phyloP scores from a whole-genome alignment of 345 rosid genomes.

The Microthlaspi erraticum region DNA sequence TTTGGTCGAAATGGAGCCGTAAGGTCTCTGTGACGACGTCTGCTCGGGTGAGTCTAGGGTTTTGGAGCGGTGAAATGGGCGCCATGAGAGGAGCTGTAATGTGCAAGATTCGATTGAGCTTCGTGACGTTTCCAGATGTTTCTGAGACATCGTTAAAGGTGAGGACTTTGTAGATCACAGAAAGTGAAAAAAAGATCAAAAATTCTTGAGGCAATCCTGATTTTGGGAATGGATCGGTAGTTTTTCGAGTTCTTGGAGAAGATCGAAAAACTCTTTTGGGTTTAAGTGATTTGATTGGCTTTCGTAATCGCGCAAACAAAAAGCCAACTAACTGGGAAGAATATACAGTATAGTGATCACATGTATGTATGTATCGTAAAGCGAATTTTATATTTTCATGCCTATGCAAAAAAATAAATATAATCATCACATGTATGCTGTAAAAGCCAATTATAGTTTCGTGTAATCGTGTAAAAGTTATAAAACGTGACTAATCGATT shows the following conservation, averaged over 20 bases:
- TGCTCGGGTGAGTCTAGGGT: conserved; percentile 52
- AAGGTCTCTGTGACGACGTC: conserved; percentile 44
- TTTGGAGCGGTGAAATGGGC: conserved; percentile 69
- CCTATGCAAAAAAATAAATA: too few relatives aligned
- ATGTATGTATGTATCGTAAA: not conserved
- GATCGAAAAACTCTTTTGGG: conserved; percentile 15
- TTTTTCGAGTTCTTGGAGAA: not conserved
- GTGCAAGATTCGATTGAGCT: conserved; percentile 80
- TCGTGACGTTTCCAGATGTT: conserved; percentile 52
- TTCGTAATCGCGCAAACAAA: conserved; percentile 9
- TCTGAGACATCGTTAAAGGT: conserved; percentile 58
- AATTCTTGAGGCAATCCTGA: not conserved
- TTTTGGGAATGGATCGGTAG: conserved; percentile 14
- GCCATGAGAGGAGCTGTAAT: conserved; percentile 86
- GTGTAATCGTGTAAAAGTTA: too few relatives aligned
- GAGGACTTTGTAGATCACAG: conserved; percentile 14
- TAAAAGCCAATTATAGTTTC: too few relatives aligned
- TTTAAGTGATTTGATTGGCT: conserved; percentile 11
- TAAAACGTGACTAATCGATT: too few relatives aligned
- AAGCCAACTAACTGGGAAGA: not conserved
- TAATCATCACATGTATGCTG: too few relatives aligned
- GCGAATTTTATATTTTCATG: not conserved
- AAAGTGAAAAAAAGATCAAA: not conserved
- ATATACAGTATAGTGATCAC: not conserved
- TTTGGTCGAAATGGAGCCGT: conserved; percentile 60